Conservation (phyloP, 257 asterid genomes). For the Thymus quinquecostatus region DNA sequence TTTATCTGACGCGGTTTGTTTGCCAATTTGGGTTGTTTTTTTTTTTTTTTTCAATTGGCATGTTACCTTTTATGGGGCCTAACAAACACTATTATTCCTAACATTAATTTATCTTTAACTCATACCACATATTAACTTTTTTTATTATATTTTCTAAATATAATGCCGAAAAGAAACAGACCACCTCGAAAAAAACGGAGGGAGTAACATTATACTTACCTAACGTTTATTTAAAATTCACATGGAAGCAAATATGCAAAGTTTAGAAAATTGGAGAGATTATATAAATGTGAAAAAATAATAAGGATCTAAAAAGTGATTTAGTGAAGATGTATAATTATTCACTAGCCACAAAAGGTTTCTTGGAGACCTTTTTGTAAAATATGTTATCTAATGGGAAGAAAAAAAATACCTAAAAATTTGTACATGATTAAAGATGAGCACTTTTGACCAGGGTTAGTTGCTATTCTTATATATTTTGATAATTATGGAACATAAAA, state of each 20-base stretch:
- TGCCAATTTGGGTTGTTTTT: no score
- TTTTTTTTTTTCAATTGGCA: no score
- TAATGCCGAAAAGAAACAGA: no score
- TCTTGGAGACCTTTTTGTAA: slow-evolving; percentile 37
- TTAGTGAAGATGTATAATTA: slow-evolving; percentile 16
- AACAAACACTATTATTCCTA: no score
- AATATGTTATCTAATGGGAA: slow-evolving; percentile 35
- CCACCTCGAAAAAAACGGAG: no score
- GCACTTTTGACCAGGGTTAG: slow-evolving; percentile 38
- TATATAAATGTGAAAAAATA: slow-evolving; percentile 13
- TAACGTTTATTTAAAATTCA: no score
- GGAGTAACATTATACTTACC: no score
- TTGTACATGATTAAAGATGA: slow-evolving; percentile 13
- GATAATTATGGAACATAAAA: slow-evolving; percentile 14
- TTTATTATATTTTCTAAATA: no score
- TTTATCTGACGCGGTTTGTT: no score
- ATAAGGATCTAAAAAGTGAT: slow-evolving; percentile 17
- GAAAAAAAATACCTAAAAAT: background rate
- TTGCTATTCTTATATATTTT: slow-evolving; percentile 27
- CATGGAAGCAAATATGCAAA: background rate
- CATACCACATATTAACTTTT: no score
- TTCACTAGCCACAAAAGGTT: slow-evolving; percentile 39
- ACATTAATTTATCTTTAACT: no score
- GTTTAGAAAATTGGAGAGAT: background rate
- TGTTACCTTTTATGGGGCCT: no score